Evolutionary conservation across 345 rosid genomes (phyloP).

Genomic region (Moricandia moricandioides): DNA sequence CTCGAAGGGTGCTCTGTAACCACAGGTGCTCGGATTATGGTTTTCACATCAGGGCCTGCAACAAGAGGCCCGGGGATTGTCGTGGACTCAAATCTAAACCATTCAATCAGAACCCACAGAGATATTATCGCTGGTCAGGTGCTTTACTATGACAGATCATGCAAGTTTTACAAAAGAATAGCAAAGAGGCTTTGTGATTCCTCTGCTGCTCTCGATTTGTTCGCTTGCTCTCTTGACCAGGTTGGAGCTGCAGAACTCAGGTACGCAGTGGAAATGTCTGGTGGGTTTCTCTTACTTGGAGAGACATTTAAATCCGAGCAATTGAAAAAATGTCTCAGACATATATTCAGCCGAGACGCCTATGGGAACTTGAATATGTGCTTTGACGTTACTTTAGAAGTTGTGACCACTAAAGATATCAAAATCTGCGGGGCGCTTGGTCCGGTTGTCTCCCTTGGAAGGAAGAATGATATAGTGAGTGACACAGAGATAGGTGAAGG

Average conservation of each 20-base stretch:
- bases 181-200: slow-evolving; percentile 62
- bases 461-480: slow-evolving; percentile 66
- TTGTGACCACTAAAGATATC: slow-evolving; percentile 79
- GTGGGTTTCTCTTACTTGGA: slow-evolving; percentile 86
- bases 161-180: slow-evolving; percentile 59
- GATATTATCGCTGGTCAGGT: slow-evolving; percentile 69
- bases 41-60: slow-evolving; percentile 92
- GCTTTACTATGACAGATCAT: slow-evolving; percentile 53
- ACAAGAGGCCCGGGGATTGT: slow-evolving; percentile 87
- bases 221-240: slow-evolving; percentile 96
- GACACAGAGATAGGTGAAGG: slow-evolving; percentile 73
- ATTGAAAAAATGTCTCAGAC: slow-evolving; percentile 74
- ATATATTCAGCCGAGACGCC: slow-evolving; percentile 63
- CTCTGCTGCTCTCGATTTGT: slow-evolving; percentile 73
- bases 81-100: slow-evolving; percentile 56
- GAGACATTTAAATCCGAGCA: slow-evolving; percentile 79
- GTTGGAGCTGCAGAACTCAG: slow-evolving; percentile 88
- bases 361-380: slow-evolving; percentile 73
- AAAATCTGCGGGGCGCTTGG: slow-evolving; percentile 88
- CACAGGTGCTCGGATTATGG: slow-evolving; percentile 80
- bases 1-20: slow-evolving; percentile 65
- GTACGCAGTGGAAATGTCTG: slow-evolving; percentile 70
- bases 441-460: slow-evolving; percentile 77
- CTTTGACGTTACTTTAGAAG: slow-evolving; percentile 84
- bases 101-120: slow-evolving; percentile 78